phyloP scores from a whole-genome alignment of 2,329 filamentous ascomycete species.

The Spiromastix sp. region DNA sequence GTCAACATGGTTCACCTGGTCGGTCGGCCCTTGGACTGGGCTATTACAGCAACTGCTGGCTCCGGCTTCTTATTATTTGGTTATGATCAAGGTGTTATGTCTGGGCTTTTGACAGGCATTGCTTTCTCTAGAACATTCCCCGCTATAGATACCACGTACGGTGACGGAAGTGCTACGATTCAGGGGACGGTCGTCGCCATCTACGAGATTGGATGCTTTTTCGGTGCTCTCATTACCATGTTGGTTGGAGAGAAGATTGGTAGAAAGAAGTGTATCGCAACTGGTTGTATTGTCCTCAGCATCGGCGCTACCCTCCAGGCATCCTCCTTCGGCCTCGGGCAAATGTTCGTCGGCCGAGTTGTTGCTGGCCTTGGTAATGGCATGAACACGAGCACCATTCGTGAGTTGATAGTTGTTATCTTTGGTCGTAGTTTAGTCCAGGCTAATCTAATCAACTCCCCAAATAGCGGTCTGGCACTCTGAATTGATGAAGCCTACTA shows the following conservation, averaged over 20 bases:
- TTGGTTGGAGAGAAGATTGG: constrained; percentile 38
- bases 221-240: constrained; percentile 40
- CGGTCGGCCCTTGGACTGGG: constrained; percentile 28
- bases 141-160: constrained; percentile 22
- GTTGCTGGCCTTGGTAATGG: constrained; percentile 42
- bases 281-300: constrained; percentile 27
- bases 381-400: constrained; percentile 30
- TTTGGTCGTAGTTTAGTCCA: not conserved
- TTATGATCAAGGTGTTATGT: constrained; percentile 32
- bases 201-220: constrained; percentile 45
- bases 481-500: constrained; percentile 19
- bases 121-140: constrained; percentile 20
- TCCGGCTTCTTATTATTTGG: constrained; percentile 28
- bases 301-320: constrained; percentile 22
- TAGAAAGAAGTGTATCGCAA: constrained; percentile 37
- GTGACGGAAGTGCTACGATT: constrained; percentile 30
- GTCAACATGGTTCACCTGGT: no score
- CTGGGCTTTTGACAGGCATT: constrained; percentile 20
- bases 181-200: constrained; percentile 39
- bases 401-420: no score
- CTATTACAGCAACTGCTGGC: constrained; percentile 34
- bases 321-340: constrained; percentile 23
- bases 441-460: constrained; percentile 2
- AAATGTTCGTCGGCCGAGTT: constrained; percentile 35
- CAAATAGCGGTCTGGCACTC: constrained; percentile 21